These are phyloP conservation scores for Raddia distichophylla DNA, from an alignment of 176 grass and related monocot species.

Conservation along the genomic window DNA sequence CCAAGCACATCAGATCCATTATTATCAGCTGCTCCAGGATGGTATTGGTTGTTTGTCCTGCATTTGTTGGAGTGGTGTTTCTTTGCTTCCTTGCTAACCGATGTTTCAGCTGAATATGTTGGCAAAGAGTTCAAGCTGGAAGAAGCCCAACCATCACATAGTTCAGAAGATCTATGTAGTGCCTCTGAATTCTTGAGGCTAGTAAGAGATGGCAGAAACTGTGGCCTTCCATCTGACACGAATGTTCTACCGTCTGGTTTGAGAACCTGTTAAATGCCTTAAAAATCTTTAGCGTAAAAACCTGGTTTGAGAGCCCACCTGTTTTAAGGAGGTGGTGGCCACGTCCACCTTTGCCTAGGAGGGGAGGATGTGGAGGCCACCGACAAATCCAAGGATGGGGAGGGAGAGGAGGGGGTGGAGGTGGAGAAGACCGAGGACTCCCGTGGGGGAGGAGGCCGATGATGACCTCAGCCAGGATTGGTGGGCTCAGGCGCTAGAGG, in stretches of 20 bases:
- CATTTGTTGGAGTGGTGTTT: conserved; percentile 88
- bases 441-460: too few relatives aligned
- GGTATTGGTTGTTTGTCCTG: conserved; percentile 56
- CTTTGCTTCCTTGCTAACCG: conserved; percentile 85
- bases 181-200: conserved; percentile 49
- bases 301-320: too few relatives aligned
- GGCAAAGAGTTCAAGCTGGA: conserved; percentile 54
- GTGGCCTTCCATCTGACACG: conserved; percentile 45
- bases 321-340: too few relatives aligned
- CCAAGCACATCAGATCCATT: conserved; percentile 56
- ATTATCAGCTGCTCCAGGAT: conserved; percentile 43
- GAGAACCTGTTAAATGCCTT: conserved; percentile 40
- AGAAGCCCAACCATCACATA: conserved; percentile 59
- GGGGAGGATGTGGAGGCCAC: too few relatives aligned
- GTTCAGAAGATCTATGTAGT: conserved; percentile 49
- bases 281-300: too few relatives aligned
- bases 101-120: conserved; percentile 64
- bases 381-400: too few relatives aligned
- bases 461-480: too few relatives aligned
- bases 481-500: too few relatives aligned
- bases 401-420: too few relatives aligned
- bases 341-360: too few relatives aligned
- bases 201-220: conserved; percentile 34
- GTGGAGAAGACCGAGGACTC: too few relatives aligned
- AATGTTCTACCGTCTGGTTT: conserved; percentile 39